A percentile compares a stretch with the other conserved stretches of the same genome.
phyloP scores from a whole-genome alignment of 768 basidiomycete species.

The Serendipita sp. region DNA sequence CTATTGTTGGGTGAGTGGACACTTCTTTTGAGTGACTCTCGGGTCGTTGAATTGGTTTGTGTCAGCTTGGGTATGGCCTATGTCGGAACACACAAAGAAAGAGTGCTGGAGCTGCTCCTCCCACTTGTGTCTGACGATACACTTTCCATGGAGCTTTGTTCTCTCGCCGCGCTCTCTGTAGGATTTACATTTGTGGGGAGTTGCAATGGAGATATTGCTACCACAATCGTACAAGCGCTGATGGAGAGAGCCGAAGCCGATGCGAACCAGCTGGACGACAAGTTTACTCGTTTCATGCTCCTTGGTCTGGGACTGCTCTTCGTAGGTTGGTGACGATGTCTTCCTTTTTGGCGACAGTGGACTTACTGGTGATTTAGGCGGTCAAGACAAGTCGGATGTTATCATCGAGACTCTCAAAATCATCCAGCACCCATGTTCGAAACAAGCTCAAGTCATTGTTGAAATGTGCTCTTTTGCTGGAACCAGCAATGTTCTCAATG shows the following conservation, averaged over 20 bases:
- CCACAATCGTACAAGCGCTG: conserved; percentile 75
- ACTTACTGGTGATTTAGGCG: conserved; percentile 32
- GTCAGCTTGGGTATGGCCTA: conserved; percentile 77
- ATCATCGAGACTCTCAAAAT: conserved; percentile 87
- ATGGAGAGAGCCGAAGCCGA: conserved; percentile 64
- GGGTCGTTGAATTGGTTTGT: too few relatives aligned
- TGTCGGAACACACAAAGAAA: conserved; percentile 78
- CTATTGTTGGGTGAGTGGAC: conserved; percentile 52
- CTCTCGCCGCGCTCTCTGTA: conserved; percentile 71
- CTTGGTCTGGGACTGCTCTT: conserved; percentile 82
- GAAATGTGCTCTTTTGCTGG: conserved; percentile 92
- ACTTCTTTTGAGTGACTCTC: neutral
- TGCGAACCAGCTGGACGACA: conserved; percentile 58
- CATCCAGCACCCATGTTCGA: conserved; percentile 86
- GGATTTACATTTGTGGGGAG: conserved; percentile 95
- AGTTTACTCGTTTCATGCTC: conserved; percentile 86
- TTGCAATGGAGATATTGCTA: conserved; percentile 83
- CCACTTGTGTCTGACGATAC: conserved; percentile 70
- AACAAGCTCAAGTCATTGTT: conserved; percentile 80
- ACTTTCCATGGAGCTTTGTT: conserved; percentile 75
- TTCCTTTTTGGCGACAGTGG: neutral
- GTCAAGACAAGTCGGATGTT: conserved; percentile 85
- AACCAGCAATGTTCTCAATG: conserved; percentile 84
- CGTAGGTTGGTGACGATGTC: conserved; percentile 44
- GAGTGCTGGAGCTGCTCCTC: conserved; percentile 60